Percentiles rank a stretch among this genome's conserved stretches.
phyloP scores from a whole-genome alignment of 306 rosid genomes.

The Neltuma alba region DNA sequence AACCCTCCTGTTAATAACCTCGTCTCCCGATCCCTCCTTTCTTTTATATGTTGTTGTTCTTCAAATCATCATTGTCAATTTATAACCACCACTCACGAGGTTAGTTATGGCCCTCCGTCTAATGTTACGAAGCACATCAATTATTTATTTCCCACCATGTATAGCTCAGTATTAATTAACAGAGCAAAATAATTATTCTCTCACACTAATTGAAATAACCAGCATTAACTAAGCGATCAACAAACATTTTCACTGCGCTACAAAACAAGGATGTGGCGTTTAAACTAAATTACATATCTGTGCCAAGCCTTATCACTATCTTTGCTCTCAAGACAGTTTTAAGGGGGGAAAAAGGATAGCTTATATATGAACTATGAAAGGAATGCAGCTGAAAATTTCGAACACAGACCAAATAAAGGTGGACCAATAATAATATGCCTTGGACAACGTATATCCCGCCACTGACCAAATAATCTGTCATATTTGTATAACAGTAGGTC shows the following conservation, averaged over 20 bases:
- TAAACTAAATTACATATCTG: background rate
- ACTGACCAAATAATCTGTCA: background rate
- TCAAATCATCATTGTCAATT: background rate
- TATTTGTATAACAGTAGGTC: background rate
- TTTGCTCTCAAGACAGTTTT: background rate
- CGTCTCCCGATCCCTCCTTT: background rate
- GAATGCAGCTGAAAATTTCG: background rate
- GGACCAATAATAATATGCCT: constrained; percentile 16
- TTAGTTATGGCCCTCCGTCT: background rate
- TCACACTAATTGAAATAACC: background rate
- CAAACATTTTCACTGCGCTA: background rate
- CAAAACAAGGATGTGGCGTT: background rate
- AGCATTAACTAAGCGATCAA: background rate
- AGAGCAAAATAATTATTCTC: background rate
- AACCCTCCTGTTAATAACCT: background rate
- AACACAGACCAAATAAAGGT: background rate
- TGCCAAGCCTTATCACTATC: background rate
- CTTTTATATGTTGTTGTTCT: background rate
- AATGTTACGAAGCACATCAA: background rate
- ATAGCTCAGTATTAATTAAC: background rate
- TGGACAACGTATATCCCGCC: background rate
- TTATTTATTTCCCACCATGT: background rate
- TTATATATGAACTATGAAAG: background rate
- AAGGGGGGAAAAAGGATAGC: background rate
- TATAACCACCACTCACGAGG: background rate